phyloP scores from a whole-genome alignment of 2,329 filamentous ascomycete genomes.

The Hymenoscyphus salicellus region DNA sequence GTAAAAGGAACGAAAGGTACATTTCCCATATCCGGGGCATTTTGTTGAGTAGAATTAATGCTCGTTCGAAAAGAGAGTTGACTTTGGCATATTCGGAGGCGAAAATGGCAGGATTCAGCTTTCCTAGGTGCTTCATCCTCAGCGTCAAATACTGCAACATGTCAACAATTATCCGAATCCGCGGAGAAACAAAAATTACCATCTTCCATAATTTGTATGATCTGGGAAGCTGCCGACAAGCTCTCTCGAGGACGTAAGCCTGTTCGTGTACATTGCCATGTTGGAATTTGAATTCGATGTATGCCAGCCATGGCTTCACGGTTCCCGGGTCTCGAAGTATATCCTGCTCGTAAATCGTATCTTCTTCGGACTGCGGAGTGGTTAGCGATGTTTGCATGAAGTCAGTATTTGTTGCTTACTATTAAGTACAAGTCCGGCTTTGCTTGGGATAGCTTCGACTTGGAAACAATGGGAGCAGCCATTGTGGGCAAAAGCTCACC shows the following conservation, averaged over 20 bases:
- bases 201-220: conserved; percentile 99
- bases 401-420: conserved; percentile 27
- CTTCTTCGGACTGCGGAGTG: conserved; percentile 68
- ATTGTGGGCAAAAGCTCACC: conserved; percentile 38
- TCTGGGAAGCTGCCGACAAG: conserved; percentile 82
- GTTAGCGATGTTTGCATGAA: conserved; percentile 20
- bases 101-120: conserved; percentile 78
- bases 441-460: conserved; percentile 31
- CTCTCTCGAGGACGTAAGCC: conserved; percentile 82
- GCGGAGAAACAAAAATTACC: conserved; percentile 44
- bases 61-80: conserved; percentile 89
- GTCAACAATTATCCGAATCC: conserved; percentile 19
- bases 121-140: conserved; percentile 74
- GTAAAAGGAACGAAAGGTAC: conserved; percentile 86
- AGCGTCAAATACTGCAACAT: conserved; percentile 73
- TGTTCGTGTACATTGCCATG: conserved; percentile 85
- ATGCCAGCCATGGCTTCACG: conserved; percentile 92
- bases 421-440: conserved; percentile 39
- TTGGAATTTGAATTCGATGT: conserved; percentile 85
- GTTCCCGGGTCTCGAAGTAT: conserved; percentile 80
- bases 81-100: conserved; percentile 85
- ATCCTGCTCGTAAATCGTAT: conserved; percentile 95
- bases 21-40: conserved; percentile 99
- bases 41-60: conserved; percentile 91
- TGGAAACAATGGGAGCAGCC: conserved; percentile 34